Conservation (phyloP, 148 eudicot genomes). For the Silene uniflora region DNA sequence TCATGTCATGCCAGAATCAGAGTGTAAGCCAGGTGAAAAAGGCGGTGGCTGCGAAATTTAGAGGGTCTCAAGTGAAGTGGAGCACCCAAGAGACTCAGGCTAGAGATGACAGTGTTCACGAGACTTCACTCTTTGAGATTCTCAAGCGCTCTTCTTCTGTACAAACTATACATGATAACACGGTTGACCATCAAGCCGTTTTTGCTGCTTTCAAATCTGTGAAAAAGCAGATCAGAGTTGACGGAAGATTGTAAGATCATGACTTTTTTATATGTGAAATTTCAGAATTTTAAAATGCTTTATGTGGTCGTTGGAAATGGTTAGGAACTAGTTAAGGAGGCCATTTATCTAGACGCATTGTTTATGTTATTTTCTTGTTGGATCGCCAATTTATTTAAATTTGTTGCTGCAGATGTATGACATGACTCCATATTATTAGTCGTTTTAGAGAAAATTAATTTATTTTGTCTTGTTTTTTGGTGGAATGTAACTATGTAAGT, state of each 20-base stretch:
- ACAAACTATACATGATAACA: conserved; percentile 29
- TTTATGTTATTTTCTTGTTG: too few relatives aligned
- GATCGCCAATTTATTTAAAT: too few relatives aligned
- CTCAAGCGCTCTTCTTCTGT: conserved; percentile 64
- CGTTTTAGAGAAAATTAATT: too few relatives aligned
- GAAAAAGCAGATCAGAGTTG: conserved; percentile 53
- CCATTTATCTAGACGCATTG: too few relatives aligned
- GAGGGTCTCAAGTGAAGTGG: conserved; percentile 54
- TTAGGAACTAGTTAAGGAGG: not conserved
- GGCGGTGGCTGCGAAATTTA: conserved; percentile 50
- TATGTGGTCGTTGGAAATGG: too few relatives aligned
- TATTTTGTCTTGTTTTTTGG: too few relatives aligned
- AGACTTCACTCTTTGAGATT: conserved; percentile 60
- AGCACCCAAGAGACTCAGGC: conserved; percentile 39
- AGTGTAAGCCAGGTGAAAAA: conserved; percentile 40
- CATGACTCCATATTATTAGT: too few relatives aligned
- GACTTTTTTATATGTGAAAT: too few relatives aligned
- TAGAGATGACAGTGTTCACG: conserved; percentile 28
- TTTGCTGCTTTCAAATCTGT: conserved; percentile 68
- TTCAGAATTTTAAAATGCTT: too few relatives aligned
- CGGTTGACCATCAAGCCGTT: conserved; percentile 51
- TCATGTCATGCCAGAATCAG: conserved; percentile 35
- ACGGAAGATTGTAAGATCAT: conserved; percentile 31
- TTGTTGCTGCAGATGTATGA: too few relatives aligned
- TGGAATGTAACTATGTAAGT: too few relatives aligned